Percentiles rank a stretch among this genome's conserved stretches.
Conservation (phyloP, 768 basidiomycete species). For the Boletus sensibilis region DNA sequence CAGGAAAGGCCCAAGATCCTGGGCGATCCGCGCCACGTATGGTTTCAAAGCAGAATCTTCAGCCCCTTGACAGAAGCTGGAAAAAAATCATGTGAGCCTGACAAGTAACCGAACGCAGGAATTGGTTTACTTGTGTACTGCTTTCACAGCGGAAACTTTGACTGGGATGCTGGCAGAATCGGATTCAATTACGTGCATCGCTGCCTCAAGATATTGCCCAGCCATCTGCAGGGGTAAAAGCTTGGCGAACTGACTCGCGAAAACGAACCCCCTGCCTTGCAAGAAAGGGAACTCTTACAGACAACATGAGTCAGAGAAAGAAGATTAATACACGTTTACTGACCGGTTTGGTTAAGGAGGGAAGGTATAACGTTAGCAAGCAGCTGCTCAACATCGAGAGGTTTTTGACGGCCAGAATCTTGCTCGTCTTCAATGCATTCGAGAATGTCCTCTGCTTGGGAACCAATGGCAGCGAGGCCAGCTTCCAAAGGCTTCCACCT, state of each 20-base stretch:
- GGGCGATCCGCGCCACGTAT: constrained; percentile 71
- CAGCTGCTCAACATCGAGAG: constrained; percentile 75
- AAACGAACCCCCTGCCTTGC: constrained; percentile 92
- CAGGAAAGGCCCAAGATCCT: constrained; percentile 82
- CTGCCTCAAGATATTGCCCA: constrained; percentile 84
- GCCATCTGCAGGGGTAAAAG: constrained; percentile 70
- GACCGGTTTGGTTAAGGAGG: constrained; percentile 69
- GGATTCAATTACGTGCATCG: constrained; percentile 81
- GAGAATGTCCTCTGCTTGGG: constrained; percentile 71
- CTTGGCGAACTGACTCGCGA: constrained; percentile 85
- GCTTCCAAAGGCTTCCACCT: constrained; percentile 96
- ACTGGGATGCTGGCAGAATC: constrained; percentile 73
- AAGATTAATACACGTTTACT: constrained; percentile 19
- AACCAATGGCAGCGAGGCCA: constrained; percentile 75
- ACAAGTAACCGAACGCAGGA: not conserved
- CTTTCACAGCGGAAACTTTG: constrained; percentile 92
- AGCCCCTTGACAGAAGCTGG: constrained; percentile 67
- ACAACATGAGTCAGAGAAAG: not conserved
- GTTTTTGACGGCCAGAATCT: constrained; percentile 57
- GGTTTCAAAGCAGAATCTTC: constrained; percentile 55
- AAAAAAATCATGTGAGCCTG: constrained; percentile 9
- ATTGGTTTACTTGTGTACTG: constrained; percentile 78
- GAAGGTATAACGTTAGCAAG: constrained; percentile 79
- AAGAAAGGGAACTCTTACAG: constrained; percentile 80
- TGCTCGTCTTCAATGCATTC: constrained; percentile 77